Evolutionary conservation across 1,139 yeast species (phyloP), one percentile per base, ranked within the genome.

Genomic region (Pneumocystis canis): DNA sequence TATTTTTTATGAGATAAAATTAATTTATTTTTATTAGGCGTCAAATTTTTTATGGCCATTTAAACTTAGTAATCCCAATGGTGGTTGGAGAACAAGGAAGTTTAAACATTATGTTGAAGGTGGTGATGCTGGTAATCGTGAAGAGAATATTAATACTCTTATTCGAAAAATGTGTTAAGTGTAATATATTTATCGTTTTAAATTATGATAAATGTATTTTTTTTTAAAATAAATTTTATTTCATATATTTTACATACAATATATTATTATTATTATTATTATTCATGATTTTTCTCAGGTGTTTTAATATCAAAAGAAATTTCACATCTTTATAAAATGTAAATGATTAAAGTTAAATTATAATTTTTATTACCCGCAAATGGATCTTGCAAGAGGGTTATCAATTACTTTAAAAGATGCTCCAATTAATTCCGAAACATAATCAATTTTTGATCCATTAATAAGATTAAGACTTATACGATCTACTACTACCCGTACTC

Each of bases 31-130:
- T 92, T 92, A 92, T 85, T 97, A 92, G 84, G 98, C 89, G 74
- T 87, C 89, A 89, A 92, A 92, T 97, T 92, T 92, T 84, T 84
- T 92, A 82, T 92, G 97, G 97, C 98, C 98, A 81, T 92, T 92
- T 96, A 87, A 90, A 85, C 87, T 92, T 78, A 89, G 97, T 75
- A 89, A 89, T 86, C 98, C 98, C 78, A 84, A 84, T 78, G 98
- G 98, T 79, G 98, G 98, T 80, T 92, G 96, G 97, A 95, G 97
- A 82, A 88, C 89, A 72, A 84, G 86, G 78, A 92, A 92, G 85
- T 92, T 92, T 96, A 86, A 85, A 84, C 98, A 92, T 83, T 92
- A 88, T 79, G 88, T 92, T 84, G 97, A 90, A 84, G 97, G 98
- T 83, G 98, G 98, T 84, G 87, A 96, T 82, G 84, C 90, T 79